Base-by-base conservation (phyloP, 495 filamentous ascomycete species). In the Xylaria venustula region DNA sequence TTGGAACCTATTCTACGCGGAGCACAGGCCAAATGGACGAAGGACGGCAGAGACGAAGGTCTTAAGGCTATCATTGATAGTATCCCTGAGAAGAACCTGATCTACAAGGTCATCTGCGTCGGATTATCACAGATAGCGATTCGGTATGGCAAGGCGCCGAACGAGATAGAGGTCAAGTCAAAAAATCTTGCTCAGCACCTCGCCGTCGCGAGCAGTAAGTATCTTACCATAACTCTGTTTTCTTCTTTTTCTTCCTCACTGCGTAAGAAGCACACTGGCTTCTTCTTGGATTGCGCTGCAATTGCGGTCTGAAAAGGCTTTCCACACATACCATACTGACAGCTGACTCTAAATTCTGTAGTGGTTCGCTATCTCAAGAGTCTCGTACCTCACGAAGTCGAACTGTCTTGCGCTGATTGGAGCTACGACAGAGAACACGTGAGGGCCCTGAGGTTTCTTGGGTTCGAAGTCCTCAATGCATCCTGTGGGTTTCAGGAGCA, bases 351-450 rank as follows among this genome's bases (percentile, higher is more conserved):
- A 22, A 44, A 17, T 54, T 9, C 2, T 22, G 9, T 9, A 55
- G 40, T 60, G 37, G 40, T 47, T 23, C 40, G 23, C 0, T 28
- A 60, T 54, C 17, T 60, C 17, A 60, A 49, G 14, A 3, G 7
- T 8, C 3, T 53, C 5, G 48, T 54, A 36, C 41, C 37, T 6
- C 49, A 53, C n/a, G 15, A 45, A 1, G 20, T 60, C n/a, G 40
- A 60, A 17, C 48, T 60, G 8, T 60, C 46, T 25, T 48, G 48
- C 2, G 58, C 49, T 36, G 58, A 60, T 23, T 60, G 58, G 48
- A 36, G 12, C 14, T 60, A 60, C 5, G 58, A 60, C 40, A 0
- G 15, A 32, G 7, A 28, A 22, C 48, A 60, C 15, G 7, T 45
- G 41, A 4, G 34, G 8, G 48, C 40, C 9, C 14, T 53, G 9